A percentile compares a stretch with the other conserved stretches of the same genome.
These are phyloP conservation scores for Vitis hybrid DNA, from an alignment of 177 flowering plant species.

Conservation along the genomic window DNA sequence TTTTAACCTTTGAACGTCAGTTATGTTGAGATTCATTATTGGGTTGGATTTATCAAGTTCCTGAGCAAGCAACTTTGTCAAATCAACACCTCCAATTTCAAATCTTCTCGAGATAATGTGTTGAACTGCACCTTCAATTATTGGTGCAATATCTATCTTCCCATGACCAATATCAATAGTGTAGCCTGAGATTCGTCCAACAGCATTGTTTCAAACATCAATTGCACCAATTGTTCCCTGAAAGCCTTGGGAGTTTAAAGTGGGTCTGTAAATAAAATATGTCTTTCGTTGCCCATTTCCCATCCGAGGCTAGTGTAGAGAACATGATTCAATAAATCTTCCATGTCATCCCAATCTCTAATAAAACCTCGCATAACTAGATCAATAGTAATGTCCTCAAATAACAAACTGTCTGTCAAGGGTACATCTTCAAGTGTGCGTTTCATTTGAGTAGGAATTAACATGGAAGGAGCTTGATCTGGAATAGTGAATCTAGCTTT, in stretches of 20 bases:
- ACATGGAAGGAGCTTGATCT: conserved; percentile 87
- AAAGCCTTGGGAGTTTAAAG: conserved; percentile 91
- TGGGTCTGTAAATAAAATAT: conserved; percentile 83
- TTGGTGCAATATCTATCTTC: too few species aligned
- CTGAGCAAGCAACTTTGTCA: too few species aligned
- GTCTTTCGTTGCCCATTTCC: conserved; percentile 98
- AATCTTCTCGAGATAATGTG: too few species aligned
- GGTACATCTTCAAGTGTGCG: conserved; percentile 64
- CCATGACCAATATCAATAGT: too few species aligned
- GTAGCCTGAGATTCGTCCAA: conserved; percentile 70
- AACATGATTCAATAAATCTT: conserved; percentile 49
- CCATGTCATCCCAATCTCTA: too few species aligned
- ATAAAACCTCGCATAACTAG: conserved; percentile 8
- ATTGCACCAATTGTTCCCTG: conserved; percentile 88
- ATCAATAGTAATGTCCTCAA: conserved; percentile 56
- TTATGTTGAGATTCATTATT: conserved; percentile 46
- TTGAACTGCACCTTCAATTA: too few species aligned
- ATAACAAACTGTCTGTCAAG: conserved; percentile 27
- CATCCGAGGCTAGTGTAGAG: conserved; percentile 87
- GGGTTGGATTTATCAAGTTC: conserved; percentile 83
- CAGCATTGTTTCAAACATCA: conserved; percentile 99
- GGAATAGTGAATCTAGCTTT: conserved; percentile 53
- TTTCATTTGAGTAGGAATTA: conserved; percentile 93
- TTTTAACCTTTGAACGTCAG: conserved; percentile 79
- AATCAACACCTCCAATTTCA: too few species aligned